Base-by-base conservation (phyloP, 2,329 filamentous ascomycete species). In the Neurospora crassa region DNA sequence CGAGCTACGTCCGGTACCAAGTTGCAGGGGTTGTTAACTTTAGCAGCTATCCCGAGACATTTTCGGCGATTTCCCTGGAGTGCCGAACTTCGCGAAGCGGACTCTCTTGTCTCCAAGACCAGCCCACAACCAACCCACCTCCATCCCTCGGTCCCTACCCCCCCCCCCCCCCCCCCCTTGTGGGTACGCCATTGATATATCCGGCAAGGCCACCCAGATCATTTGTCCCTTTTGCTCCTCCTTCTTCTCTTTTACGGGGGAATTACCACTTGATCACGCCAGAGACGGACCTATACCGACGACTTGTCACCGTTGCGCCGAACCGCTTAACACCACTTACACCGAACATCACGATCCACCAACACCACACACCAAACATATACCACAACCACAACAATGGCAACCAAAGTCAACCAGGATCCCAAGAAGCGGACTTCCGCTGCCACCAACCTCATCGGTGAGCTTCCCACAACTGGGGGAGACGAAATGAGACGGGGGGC, bases 371-470 rank as follows among this genome's bases (percentile, higher is more conserved):
- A 34, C 24, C 3, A 10, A 41, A 71, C 41, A 70, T 37, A 37
- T 8, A 37, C 34, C 8, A 37, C 34, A 71, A 42, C 45, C 47
- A 59, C 68, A 71, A 69, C 45, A n/a, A 78, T 84, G 83, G 80
- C 83, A 72, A 82, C 82, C 53, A 84, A 83, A 74, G 80, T 80
- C 40, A 79, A 78, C 73, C 81, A 82, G 71, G 80, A 85, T 75
- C 83, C 87, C 83, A 95, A 92, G 84, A 89, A 91, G 84, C 91
- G 92, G 77, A 89, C 94, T 72, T 94, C 94, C 71, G 92, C 90
- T 74, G 94, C 94, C 67, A 94, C 92, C 68, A 97, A 97, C 82
- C 84, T 98, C 78, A 94, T 97, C 78, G 93, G 93, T 96, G 86
- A 78, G 87, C 67, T 70, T 67, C 69, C 67, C 29, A 37, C 53